phyloP scores from a whole-genome alignment of 2,329 filamentous ascomycete species.

The Ceratocystis albifundus region DNA sequence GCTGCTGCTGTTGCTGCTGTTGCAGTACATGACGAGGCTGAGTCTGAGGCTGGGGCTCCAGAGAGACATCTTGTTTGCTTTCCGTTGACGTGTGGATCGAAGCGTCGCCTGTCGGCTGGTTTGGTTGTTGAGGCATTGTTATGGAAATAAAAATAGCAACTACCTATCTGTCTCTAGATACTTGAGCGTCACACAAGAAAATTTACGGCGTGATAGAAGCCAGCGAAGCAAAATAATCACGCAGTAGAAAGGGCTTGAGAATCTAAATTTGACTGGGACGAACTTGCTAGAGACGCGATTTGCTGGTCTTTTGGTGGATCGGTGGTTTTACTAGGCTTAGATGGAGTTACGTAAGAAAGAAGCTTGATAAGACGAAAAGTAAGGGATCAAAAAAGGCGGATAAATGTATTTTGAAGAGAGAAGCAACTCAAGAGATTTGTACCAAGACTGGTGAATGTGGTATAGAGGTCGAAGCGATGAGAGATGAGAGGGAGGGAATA shows the following conservation, averaged over 20 bases:
- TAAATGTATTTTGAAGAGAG: neutral
- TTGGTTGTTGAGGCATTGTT: slow-evolving; percentile 1
- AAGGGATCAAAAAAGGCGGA: neutral
- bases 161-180: slow-evolving; percentile 5
- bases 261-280: neutral
- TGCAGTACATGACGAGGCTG: neutral
- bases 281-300: neutral
- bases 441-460: neutral
- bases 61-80: neutral
- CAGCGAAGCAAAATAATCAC: neutral
- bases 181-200: neutral
- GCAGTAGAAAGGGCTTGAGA: neutral
- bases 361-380: neutral
- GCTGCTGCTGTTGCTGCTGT: slow-evolving; percentile 7
- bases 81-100: neutral
- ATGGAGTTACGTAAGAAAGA: slow-evolving; percentile 10
- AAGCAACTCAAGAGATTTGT: neutral
- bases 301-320: neutral
- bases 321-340: neutral
- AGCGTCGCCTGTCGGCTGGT: neutral
- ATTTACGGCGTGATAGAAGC: neutral
- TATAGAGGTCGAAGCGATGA: neutral
- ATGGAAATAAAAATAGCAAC: slow-evolving; percentile 11
- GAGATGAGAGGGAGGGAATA: neutral
- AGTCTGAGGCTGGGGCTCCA: slow-evolving; percentile 9